Evolutionary conservation across 768 basidiomycete genomes (phyloP).

Genomic region (Cyclocybe cylindracea): DNA sequence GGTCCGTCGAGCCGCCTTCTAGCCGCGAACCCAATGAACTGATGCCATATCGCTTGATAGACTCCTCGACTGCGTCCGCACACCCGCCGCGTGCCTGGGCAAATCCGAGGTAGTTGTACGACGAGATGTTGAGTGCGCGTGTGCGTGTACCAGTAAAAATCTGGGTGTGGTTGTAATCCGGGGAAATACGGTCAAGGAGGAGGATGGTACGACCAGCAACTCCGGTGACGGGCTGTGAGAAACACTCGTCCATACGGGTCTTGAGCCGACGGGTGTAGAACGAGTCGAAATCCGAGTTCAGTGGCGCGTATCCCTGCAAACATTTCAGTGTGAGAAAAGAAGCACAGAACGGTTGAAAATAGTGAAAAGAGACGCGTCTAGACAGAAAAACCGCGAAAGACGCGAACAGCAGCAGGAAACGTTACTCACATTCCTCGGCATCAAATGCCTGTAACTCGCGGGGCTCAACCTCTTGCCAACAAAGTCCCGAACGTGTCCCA

Average conservation of each 20-base stretch:
- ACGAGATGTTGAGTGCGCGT: conserved; percentile 93
- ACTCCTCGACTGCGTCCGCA: conserved; percentile 90
- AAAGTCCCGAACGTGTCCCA: conserved; percentile 96
- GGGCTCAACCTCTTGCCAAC: conserved; percentile 83
- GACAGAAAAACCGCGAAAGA: neutral
- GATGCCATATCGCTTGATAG: conserved; percentile 80
- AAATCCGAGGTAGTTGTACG: conserved; percentile 99
- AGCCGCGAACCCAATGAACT: conserved; percentile 76
- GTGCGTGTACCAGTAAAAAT: conserved; percentile 77
- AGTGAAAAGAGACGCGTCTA: neutral
- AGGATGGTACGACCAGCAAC: conserved; percentile 94
- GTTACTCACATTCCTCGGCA: conserved; percentile 77
- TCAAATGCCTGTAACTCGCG: conserved; percentile 74
- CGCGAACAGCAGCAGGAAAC: conserved; percentile 4
- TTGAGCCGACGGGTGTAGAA: conserved; percentile 98
- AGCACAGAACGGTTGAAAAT: conserved; percentile 7
- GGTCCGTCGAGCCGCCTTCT: conserved; percentile 83
- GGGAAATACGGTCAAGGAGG: conserved; percentile 80
- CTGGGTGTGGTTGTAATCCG: conserved; percentile 80
- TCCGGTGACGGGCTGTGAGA: conserved; percentile 88
- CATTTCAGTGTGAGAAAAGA: conserved; percentile 6
- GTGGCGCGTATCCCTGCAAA: conserved; percentile 87
- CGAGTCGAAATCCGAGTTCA: conserved; percentile 98
- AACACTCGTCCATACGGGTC: conserved; percentile 92
- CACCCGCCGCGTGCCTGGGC: conserved; percentile 92